Percentiles rank a stretch among this genome's conserved stretches.
phyloP scores from a whole-genome alignment of 1,284 basidiomycete genomes.

The Dichomitus squalens region DNA sequence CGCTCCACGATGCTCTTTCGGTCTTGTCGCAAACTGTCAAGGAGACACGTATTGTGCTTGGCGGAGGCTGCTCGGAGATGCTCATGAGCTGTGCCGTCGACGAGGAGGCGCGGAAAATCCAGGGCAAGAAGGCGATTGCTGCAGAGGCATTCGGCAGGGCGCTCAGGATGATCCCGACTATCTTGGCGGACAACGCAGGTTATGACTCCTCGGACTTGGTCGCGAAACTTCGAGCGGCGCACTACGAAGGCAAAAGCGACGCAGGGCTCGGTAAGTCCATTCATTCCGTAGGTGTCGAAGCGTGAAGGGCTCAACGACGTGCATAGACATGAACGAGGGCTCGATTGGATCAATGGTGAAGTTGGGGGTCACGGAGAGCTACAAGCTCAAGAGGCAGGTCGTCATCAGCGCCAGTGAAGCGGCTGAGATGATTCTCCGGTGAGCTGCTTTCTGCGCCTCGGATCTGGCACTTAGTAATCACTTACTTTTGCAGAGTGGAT shows the following conservation, averaged over 20 bases:
- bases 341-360: conserved; percentile 86
- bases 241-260: conserved; percentile 87
- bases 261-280: conserved; percentile 78
- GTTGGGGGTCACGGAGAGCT: conserved; percentile 93
- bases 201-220: conserved; percentile 98
- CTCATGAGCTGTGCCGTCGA: conserved; percentile 95
- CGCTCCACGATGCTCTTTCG: conserved; percentile 95
- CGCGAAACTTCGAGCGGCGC: conserved; percentile 87
- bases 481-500: conserved; percentile 22
- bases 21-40: conserved; percentile 98
- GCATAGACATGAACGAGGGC: conserved; percentile 85
- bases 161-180: conserved; percentile 93
- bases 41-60: conserved; percentile 92
- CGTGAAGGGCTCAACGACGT: background rate
- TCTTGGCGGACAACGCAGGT: conserved; percentile 97
- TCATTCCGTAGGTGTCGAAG: background rate
- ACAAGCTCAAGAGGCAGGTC: conserved; percentile 96
- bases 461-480: background rate
- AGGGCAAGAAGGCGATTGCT: conserved; percentile 96
- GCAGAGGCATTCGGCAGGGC: conserved; percentile 91
- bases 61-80: conserved; percentile 98
- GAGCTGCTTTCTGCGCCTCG: conserved; percentile 35
- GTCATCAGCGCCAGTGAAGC: conserved; percentile 95
- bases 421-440: conserved; percentile 98
- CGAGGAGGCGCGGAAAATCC: conserved; percentile 81